Conservation (phyloP, 1,284 basidiomycete genomes). For the Pisolithus thermaeus region DNA sequence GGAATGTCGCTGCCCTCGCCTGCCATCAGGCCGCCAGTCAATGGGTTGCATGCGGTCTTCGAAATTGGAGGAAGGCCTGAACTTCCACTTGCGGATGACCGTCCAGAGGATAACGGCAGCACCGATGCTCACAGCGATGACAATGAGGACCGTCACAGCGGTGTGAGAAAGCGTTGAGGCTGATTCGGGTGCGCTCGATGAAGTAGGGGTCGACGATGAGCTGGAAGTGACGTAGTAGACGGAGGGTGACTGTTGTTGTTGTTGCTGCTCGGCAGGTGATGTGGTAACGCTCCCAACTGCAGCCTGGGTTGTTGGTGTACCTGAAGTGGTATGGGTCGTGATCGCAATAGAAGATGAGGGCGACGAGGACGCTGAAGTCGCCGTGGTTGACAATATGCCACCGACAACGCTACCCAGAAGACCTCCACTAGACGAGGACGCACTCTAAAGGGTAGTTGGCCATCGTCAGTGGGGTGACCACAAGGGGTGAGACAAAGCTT, state of each 20-base stretch:
- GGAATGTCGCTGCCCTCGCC: conserved; percentile 42
- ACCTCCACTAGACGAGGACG: conserved; percentile 7
- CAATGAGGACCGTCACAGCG: conserved; percentile 65
- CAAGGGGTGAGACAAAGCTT: conserved; percentile 6
- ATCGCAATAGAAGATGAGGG: conserved; percentile 12
- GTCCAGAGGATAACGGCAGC: conserved; percentile 74
- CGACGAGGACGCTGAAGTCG: neutral
- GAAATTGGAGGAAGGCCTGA: conserved; percentile 73
- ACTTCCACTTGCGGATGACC: conserved; percentile 88
- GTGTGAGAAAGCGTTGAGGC: conserved; percentile 46
- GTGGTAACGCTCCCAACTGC: conserved; percentile 4
- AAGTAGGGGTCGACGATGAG: conserved; percentile 17
- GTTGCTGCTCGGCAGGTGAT: neutral
- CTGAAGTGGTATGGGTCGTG: conserved; percentile 8
- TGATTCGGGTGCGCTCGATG: conserved; percentile 18
- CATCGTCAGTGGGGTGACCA: conserved; percentile 6
- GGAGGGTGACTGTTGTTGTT: conserved; percentile 12
- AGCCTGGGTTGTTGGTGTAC: conserved; percentile 13
- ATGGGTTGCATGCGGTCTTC: conserved; percentile 80
- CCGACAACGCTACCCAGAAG: conserved; percentile 6
- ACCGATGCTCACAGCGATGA: conserved; percentile 63
- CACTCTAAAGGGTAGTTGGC: conserved; percentile 7
- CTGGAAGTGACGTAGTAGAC: conserved; percentile 12
- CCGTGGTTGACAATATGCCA: conserved; percentile 9
- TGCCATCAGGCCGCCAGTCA: conserved; percentile 70